phyloP scores from a whole-genome alignment of 495 filamentous ascomycete species.

The Penicillium dipodomyicola region DNA sequence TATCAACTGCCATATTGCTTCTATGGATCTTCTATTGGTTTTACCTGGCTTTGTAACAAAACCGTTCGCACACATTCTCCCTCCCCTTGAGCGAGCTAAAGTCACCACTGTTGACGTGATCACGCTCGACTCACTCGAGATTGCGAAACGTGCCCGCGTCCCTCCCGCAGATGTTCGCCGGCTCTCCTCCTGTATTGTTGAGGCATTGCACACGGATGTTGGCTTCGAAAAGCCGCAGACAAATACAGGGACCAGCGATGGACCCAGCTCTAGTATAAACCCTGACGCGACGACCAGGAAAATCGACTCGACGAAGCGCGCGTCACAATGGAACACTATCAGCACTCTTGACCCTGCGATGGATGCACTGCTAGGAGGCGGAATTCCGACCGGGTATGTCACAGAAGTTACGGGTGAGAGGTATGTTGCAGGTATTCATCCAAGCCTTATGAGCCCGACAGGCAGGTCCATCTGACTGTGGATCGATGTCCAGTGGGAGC shows the following conservation, averaged over 20 bases:
- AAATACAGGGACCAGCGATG: constrained; percentile 17
- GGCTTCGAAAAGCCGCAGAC: constrained; percentile 39
- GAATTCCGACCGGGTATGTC: constrained; percentile 78
- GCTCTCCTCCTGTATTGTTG: constrained; percentile 60
- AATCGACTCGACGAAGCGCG: constrained; percentile 29
- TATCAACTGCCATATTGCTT: background rate
- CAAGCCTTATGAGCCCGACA: background rate
- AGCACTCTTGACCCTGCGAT: constrained; percentile 76
- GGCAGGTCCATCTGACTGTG: constrained; percentile 19
- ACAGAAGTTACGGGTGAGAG: constrained; percentile 93
- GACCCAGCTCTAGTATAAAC: constrained; percentile 31
- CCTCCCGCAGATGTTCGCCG: constrained; percentile 75
- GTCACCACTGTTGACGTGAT: constrained; percentile 83
- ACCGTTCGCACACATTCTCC: constrained; percentile 68
- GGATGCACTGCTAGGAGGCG: constrained; percentile 75
- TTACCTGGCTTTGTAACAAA: constrained; percentile 75
- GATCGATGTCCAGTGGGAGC: constrained; percentile 60
- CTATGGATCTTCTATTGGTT: constrained; percentile 79
- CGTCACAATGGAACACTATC: constrained; percentile 58
- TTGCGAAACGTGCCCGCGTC: constrained; percentile 82
- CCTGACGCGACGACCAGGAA: constrained; percentile 12
- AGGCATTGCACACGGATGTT: constrained; percentile 63
- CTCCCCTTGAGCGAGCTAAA: constrained; percentile 69
- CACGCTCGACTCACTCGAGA: constrained; percentile 75
- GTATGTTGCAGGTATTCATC: constrained; percentile 33